phyloP scores from a whole-genome alignment of 2,329 filamentous ascomycete species.

The Penicillium polonicum region DNA sequence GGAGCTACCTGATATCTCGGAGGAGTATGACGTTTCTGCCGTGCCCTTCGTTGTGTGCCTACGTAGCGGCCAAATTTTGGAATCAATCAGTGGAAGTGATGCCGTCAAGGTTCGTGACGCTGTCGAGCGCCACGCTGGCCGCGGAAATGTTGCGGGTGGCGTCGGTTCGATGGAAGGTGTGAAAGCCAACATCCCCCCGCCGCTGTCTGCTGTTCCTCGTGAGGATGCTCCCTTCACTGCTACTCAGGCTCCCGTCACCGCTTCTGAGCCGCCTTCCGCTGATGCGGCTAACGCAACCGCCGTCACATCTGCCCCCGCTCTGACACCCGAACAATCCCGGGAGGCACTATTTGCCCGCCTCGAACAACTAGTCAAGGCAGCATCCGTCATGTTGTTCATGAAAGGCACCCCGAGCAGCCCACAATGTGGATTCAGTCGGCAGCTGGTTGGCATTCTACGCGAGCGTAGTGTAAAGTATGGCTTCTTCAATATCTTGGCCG shows the following conservation, averaged over 20 bases:
- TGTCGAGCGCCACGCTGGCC: slow-evolving; percentile 76
- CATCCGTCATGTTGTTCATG: slow-evolving; percentile 98
- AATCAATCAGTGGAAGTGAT: slow-evolving; percentile 87
- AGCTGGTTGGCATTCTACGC: slow-evolving; percentile 80
- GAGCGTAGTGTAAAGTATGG: slow-evolving; percentile 93
- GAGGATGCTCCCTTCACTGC: slow-evolving; percentile 33
- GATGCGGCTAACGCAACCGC: slow-evolving; percentile 25
- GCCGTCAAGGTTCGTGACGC: slow-evolving; percentile 79
- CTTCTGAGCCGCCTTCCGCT: slow-evolving; percentile 22
- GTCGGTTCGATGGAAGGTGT: slow-evolving; percentile 23
- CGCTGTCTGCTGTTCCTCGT: slow-evolving; percentile 42
- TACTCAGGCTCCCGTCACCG: slow-evolving; percentile 29
- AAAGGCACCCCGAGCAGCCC: slow-evolving; percentile 88
- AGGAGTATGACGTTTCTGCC: slow-evolving; percentile 89
- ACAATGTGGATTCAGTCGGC: slow-evolving; percentile 89
- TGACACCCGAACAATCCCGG: slow-evolving; percentile 60
- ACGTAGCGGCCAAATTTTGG: slow-evolving; percentile 70
- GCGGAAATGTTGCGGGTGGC: slow-evolving; percentile 30
- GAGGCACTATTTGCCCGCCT: slow-evolving; percentile 83
- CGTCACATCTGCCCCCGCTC: slow-evolving; percentile 23
- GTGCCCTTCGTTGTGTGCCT: slow-evolving; percentile 89
- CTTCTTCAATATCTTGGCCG: slow-evolving; percentile 98
- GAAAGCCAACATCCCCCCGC: slow-evolving; percentile 40
- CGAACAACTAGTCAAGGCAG: slow-evolving; percentile 83
- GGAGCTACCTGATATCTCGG: slow-evolving; percentile 86